Percentiles rank a stretch among this genome's conserved stretches.
These are phyloP conservation scores for Backusella luteola DNA, from an alignment of 192 early-diverging fungal genomes.

Conservation along the genomic window DNA sequence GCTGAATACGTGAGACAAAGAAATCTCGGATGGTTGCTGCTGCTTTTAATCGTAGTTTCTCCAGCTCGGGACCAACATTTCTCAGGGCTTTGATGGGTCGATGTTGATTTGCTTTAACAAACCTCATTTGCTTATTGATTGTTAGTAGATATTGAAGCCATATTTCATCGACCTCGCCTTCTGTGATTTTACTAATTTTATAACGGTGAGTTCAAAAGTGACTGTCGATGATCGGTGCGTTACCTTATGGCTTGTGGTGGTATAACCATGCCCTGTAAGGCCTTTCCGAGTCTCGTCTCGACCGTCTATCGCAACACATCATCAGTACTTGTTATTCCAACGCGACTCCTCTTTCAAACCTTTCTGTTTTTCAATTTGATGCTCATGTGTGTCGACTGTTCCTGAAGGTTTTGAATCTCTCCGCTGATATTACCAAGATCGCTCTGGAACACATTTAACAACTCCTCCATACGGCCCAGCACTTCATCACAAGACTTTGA, in stretches of 20 bases:
- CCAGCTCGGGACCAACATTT: slow-evolving; percentile 90
- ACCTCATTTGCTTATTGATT: slow-evolving; percentile 88
- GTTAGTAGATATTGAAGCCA: slow-evolving; percentile 82
- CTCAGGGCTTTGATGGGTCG: slow-evolving; percentile 75
- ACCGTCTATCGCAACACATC: slow-evolving; percentile 42
- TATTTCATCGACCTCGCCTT: slow-evolving; percentile 89
- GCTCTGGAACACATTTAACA: slow-evolving; percentile 82
- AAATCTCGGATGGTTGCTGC: slow-evolving; percentile 86
- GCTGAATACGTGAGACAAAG: slow-evolving; percentile 82
- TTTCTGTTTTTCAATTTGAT: slow-evolving; percentile 82
- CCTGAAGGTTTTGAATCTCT: slow-evolving; percentile 88
- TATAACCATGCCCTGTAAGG: slow-evolving; percentile 87
- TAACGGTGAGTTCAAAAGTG: slow-evolving; percentile 11
- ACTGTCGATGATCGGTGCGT: no score
- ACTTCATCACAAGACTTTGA: slow-evolving; percentile 69
- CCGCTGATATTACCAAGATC: slow-evolving; percentile 85
- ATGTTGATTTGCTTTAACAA: slow-evolving; percentile 74
- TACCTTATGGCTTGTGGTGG: slow-evolving; percentile 65
- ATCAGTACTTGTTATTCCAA: background rate
- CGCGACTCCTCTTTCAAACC: slow-evolving; percentile 23
- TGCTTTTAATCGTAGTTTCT: slow-evolving; percentile 82
- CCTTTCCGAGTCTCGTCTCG: slow-evolving; percentile 67
- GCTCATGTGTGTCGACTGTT: slow-evolving; percentile 77
- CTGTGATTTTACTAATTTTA: slow-evolving; percentile 73
- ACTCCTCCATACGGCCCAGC: slow-evolving; percentile 80